phyloP scores from a whole-genome alignment of 1,284 basidiomycete species.

The Cutaneotrichosporon curvatum region DNA sequence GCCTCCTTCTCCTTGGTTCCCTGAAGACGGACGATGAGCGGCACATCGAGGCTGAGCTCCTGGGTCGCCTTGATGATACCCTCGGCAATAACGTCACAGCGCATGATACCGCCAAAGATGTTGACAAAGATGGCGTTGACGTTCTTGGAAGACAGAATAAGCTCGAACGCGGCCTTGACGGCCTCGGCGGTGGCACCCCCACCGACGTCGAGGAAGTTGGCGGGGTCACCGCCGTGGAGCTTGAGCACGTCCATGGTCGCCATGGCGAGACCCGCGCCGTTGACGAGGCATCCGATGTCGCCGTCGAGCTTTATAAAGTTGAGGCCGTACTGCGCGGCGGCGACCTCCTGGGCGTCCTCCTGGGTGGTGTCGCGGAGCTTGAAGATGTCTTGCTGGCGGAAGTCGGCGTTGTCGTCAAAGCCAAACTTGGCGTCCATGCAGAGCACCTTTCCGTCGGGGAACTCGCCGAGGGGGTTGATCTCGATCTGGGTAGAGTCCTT shows the following conservation, averaged over 20 bases:
- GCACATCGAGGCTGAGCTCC: constrained; percentile 77
- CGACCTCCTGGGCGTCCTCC: constrained; percentile 94
- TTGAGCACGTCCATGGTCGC: constrained; percentile 99
- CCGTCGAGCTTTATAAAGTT: constrained; percentile 99
- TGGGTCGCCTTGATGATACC: constrained; percentile 97
- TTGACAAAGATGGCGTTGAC: constrained; percentile 99
- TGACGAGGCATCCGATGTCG: constrained; percentile 94
- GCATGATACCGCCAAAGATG: constrained; percentile 89
- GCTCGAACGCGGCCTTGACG: constrained; percentile 98
- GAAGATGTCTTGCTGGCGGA: constrained; percentile 91
- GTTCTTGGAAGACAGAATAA: constrained; percentile 79
- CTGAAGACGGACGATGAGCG: constrained; percentile 88
- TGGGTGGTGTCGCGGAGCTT: constrained; percentile 84
- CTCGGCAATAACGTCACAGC: constrained; percentile 92
- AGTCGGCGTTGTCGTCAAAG: constrained; percentile 98
- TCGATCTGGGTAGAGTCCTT: constrained; percentile 99
- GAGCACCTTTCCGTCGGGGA: constrained; percentile 83
- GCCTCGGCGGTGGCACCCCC: constrained; percentile 97
- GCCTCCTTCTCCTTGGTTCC: constrained; percentile 95
- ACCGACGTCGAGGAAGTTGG: constrained; percentile 94
- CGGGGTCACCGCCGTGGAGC: constrained; percentile 89
- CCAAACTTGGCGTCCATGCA: constrained; percentile 99
- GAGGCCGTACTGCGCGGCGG: constrained; percentile 73
- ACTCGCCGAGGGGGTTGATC: constrained; percentile 98
- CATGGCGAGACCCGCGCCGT: constrained; percentile 98